Percentiles rank a stretch among this genome's conserved stretches.
These are phyloP conservation scores for Beauveria brongniartii DNA, from an alignment of 2,329 filamentous ascomycete species.

Conservation along the genomic window DNA sequence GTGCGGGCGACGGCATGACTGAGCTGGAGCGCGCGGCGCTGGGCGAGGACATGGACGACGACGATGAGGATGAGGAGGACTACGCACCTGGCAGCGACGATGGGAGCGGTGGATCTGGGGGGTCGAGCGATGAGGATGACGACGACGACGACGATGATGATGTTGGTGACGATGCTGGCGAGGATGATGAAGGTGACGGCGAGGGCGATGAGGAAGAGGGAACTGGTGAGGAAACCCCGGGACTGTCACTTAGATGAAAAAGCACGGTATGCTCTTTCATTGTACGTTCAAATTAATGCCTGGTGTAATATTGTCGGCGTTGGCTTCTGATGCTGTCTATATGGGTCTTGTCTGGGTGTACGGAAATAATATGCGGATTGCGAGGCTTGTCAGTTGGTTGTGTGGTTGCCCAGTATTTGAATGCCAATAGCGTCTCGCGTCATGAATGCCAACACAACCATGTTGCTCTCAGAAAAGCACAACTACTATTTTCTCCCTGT, in stretches of 20 bases:
- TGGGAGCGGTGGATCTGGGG: conserved; percentile 49
- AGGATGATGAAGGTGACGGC: conserved; percentile 26
- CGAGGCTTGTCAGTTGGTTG: too few relatives aligned
- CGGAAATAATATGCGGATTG: background rate
- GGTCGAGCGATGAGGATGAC: conserved; percentile 42
- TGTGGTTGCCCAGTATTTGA: too few relatives aligned
- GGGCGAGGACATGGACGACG: conserved; percentile 51
- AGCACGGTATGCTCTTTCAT: background rate
- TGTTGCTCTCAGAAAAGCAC: background rate
- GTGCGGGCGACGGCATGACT: conserved; percentile 31
- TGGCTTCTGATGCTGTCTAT: background rate
- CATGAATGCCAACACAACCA: background rate
- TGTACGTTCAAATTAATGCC: background rate
- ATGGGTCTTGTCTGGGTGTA: background rate
- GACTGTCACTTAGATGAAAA: conserved; percentile 4
- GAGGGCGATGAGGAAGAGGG: conserved; percentile 22
- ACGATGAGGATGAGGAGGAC: conserved; percentile 54
- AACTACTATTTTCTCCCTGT: background rate
- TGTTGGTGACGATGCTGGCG: conserved; percentile 31
- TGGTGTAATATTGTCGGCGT: background rate
- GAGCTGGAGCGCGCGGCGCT: conserved; percentile 42
- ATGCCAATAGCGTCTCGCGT: too few relatives aligned
- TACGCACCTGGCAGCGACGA: conserved; percentile 56
- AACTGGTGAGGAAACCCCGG: conserved; percentile 15
- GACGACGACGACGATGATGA: conserved; percentile 40